phyloP scores from a whole-genome alignment of 1,139 yeast species.

The Candida sanyaensis region DNA sequence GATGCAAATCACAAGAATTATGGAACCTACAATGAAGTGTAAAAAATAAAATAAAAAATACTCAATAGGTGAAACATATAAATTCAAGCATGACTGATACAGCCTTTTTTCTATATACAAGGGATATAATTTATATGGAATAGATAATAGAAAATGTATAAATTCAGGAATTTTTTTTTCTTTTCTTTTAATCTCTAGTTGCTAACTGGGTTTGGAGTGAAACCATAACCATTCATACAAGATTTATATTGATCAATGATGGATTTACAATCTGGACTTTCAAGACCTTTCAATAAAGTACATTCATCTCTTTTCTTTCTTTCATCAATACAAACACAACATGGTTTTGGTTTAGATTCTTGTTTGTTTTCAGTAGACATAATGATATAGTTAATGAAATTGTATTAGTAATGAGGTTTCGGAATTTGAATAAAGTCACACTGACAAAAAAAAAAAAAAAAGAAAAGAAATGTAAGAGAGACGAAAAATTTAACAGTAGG shows the following conservation, averaged over 20 bases:
- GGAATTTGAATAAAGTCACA: not conserved
- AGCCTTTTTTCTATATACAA: slow-evolving; percentile 6
- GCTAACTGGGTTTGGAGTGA: slow-evolving; percentile 36
- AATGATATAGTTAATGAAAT: not conserved
- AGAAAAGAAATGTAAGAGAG: not conserved
- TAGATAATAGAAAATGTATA: not conserved
- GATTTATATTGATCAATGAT: slow-evolving; percentile 69
- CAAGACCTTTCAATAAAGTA: slow-evolving; percentile 78
- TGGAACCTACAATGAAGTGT: slow-evolving; percentile 8
- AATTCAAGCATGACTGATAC: not conserved
- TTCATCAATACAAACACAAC: slow-evolving; percentile 92
- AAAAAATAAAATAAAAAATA: not conserved
- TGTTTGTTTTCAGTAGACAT: slow-evolving; percentile 5
- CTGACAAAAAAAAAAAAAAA: not conserved
- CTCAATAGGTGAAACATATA: slow-evolving; percentile 2
- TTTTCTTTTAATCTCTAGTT: not conserved
- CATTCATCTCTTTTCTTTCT: slow-evolving; percentile 88
- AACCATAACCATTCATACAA: slow-evolving; percentile 94
- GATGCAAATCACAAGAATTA: slow-evolving; percentile 7
- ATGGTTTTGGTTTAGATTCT: slow-evolving; percentile 76
- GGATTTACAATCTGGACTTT: slow-evolving; percentile 77
- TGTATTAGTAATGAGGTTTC: not conserved
- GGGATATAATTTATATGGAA: not conserved
- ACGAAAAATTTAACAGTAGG: not conserved
- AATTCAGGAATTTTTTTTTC: not conserved